Base-by-base conservation (phyloP, 495 filamentous ascomycete genomes). In the Aspergillus bridgeri region DNA sequence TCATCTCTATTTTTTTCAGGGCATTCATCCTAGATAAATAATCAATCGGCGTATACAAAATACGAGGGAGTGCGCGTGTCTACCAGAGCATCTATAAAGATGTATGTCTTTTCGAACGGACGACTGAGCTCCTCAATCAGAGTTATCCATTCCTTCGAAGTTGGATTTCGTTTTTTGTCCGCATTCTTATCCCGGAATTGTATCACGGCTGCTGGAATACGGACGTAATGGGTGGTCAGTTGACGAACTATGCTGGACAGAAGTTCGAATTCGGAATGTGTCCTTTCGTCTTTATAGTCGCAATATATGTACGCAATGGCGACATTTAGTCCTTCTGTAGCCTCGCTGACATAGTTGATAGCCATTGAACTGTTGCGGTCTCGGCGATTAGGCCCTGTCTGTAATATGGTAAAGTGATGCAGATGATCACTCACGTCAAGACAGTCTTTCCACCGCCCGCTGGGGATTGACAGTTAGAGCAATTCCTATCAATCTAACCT, bases 1-100 rank as follows among this genome's bases (percentile, higher is more conserved):
- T 46, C 44, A 22, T 46, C 44, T 46, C 44, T 46, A 46, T 46
- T 46, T 46, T 22, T 46, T 46, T 46, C 44, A 19, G 44, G 44
- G 44, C 44, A 46, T 11, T 46, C 44, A 46, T 46, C 44, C 44
- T 46, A 22, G 5, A 46, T 22, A 19, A 33, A 46, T 46, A 46
- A 22, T 46, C 44, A 46, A 19, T 46, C 44, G 21, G 21, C 18
- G 44, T 19, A 46, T 46, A 46, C 21, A 19, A 22, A 22, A 5
- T 11, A 46, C n/a, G 44, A 46, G 44, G 3, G 44, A 22, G 6
- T 5, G 44, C 6, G 17, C 44, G 44, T 46, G 21, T 11, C 11
- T 46, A 46, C 44, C n/a, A 46, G 44, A 19, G 44, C 44, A 46
- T 46, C 44, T 46, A 46, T 46, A 22, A 46, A 46, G 44, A 46